Evolutionary conservation across 2,329 filamentous ascomycete species (phyloP).

Genomic region (Exserohilum turcica): DNA sequence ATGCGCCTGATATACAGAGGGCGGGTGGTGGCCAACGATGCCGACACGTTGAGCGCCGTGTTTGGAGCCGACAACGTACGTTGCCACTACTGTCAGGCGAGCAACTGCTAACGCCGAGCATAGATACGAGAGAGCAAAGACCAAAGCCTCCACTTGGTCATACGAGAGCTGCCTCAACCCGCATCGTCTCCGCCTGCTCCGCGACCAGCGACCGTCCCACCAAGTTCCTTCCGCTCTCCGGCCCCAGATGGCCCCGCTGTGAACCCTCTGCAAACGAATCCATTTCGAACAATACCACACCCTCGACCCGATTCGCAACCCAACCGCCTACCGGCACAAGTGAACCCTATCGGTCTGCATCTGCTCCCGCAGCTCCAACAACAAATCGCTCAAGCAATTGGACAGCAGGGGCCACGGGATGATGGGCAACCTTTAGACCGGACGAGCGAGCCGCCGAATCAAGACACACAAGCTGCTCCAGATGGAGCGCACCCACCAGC

Average conservation of each 20-base stretch:
- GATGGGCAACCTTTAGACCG: constrained; percentile 5
- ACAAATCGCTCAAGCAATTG: constrained; percentile 32
- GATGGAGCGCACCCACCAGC: constrained; percentile 13
- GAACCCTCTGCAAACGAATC: constrained; percentile 36
- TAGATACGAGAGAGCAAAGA: constrained; percentile 45
- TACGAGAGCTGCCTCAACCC: constrained; percentile 39
- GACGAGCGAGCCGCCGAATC: constrained; percentile 7
- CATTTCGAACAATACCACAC: constrained; percentile 37
- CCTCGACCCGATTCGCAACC: constrained; percentile 39
- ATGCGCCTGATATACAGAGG: constrained; percentile 66
- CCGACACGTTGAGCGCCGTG: constrained; percentile 55
- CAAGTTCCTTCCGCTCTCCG: constrained; percentile 36
- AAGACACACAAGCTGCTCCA: constrained; percentile 12
- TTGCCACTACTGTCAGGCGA: background rate
- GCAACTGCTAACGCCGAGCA: constrained; percentile 18
- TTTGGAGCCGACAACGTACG: constrained; percentile 59
- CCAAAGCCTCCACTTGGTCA: constrained; percentile 48
- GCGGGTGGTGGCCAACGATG: constrained; percentile 57
- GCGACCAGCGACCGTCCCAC: constrained; percentile 46
- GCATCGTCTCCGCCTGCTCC: constrained; percentile 23
- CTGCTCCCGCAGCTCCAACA: constrained; percentile 33
- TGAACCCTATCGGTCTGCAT: constrained; percentile 21
- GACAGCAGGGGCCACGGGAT: constrained; percentile 19
- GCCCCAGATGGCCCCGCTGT: constrained; percentile 17
- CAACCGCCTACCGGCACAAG: constrained; percentile 21